phyloP scores from a whole-genome alignment of 805 yeast species.

The Tetrapisispora taiwanensis region DNA sequence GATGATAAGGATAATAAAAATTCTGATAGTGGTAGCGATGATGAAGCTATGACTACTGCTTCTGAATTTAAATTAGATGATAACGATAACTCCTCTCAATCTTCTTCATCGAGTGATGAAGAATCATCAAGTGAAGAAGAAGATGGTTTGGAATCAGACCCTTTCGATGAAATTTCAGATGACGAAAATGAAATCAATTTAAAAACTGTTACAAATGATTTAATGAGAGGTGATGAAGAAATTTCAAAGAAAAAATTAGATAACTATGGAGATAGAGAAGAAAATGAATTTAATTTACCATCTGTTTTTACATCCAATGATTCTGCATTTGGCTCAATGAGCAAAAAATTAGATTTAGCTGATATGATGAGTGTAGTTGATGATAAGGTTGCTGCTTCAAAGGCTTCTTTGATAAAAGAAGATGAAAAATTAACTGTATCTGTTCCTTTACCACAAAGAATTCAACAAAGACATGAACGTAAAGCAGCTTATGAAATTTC shows the following conservation, averaged over 20 bases:
- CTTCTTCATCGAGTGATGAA: slow-evolving; percentile 6
- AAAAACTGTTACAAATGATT: slow-evolving; percentile 37
- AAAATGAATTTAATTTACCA: slow-evolving; percentile 63
- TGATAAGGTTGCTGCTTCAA: slow-evolving; percentile 37
- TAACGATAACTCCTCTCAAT: slow-evolving; percentile 9
- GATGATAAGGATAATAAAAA: slow-evolving; percentile 37
- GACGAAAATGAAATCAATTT: slow-evolving; percentile 47
- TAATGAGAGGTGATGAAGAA: slow-evolving; percentile 27
- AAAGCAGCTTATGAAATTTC: slow-evolving; percentile 85
- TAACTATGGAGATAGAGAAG: slow-evolving; percentile 45
- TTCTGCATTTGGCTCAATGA: not conserved
- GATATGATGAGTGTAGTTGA: slow-evolving; percentile 69
- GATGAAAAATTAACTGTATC: slow-evolving; percentile 36
- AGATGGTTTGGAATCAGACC: slow-evolving; percentile 21
- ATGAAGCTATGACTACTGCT: slow-evolving; percentile 12
- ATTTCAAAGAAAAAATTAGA: slow-evolving; percentile 37
- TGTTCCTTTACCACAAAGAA: slow-evolving; percentile 75
- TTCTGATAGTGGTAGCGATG: slow-evolving; percentile 1
- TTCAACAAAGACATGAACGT: slow-evolving; percentile 78
- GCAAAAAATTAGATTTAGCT: slow-evolving; percentile 44
- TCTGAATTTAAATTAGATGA: slow-evolving; percentile 14
- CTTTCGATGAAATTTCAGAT: slow-evolving; percentile 31
- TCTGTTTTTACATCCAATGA: slow-evolving; percentile 23
- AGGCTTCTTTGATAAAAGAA: slow-evolving; percentile 36
- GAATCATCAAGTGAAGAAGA: slow-evolving; percentile 10